A percentile compares a stretch with the other conserved stretches of the same genome.
phyloP scores from a whole-genome alignment of 345 rosid species.

The Orychophragmus violaceus region DNA sequence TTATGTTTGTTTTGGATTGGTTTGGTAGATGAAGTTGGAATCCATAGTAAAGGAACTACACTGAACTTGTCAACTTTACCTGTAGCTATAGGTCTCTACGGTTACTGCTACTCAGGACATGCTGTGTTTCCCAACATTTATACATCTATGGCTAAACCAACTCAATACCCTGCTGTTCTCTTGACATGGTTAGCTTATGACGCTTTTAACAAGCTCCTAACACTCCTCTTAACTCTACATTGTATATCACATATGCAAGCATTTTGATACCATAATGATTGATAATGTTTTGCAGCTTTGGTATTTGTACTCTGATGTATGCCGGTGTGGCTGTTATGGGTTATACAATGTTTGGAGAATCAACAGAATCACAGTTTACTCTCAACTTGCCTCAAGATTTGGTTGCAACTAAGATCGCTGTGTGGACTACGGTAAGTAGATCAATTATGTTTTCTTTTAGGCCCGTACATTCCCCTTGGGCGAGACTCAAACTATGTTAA shows the following conservation, averaged over 20 bases:
- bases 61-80: slow-evolving; percentile 69
- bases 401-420: slow-evolving; percentile 87
- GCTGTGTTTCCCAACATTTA: slow-evolving; percentile 95
- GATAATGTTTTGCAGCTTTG: slow-evolving; percentile 43
- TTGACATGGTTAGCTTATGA: slow-evolving; percentile 48
- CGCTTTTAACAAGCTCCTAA: background rate
- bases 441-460: too few relatives aligned
- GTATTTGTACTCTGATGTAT: slow-evolving; percentile 63
- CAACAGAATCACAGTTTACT: slow-evolving; percentile 71
- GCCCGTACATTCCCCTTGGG: too few relatives aligned
- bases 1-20: slow-evolving; percentile 88
- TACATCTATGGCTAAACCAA: slow-evolving; percentile 78
- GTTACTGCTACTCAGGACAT: slow-evolving; percentile 94
- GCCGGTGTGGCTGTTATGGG: slow-evolving; percentile 85
- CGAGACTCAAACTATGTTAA: too few relatives aligned
- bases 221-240: background rate
- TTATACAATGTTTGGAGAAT: slow-evolving; percentile 84
- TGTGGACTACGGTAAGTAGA: slow-evolving; percentile 86
- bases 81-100: slow-evolving; percentile 89
- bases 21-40: slow-evolving; percentile 65
- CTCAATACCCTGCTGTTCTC: slow-evolving; percentile 65
- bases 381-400: slow-evolving; percentile 86
- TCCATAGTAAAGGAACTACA: slow-evolving; percentile 58
- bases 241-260: background rate
- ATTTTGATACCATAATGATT: background rate